phyloP scores from a whole-genome alignment of 306 rosid species.

The Geum urbanum region DNA sequence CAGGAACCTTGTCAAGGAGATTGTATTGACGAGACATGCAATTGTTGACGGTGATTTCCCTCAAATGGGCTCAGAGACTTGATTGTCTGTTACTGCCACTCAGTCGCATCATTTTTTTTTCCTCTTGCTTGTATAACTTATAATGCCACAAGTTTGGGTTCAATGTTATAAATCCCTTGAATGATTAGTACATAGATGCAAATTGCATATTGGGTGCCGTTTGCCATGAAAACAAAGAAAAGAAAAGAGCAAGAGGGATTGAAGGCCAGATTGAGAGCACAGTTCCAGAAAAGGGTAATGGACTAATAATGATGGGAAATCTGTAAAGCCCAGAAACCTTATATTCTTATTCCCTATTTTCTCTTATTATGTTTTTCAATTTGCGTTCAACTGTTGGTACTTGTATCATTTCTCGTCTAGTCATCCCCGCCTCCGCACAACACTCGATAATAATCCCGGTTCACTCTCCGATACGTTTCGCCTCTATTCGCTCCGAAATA shows the following conservation, averaged over 20 bases:
- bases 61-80: constrained; percentile 19
- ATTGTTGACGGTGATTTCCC: constrained; percentile 89
- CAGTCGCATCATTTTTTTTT: no score
- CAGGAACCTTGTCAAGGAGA: constrained; percentile 85
- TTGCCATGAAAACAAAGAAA: no score
- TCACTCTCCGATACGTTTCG: neutral
- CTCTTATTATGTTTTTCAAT: neutral
- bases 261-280: no score
- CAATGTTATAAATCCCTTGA: no score
- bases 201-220: no score
- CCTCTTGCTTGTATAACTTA: neutral
- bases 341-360: neutral
- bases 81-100: neutral
- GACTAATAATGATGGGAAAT: constrained; percentile 7
- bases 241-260: no score
- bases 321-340: neutral
- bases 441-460: neutral
- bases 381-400: neutral
- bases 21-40: constrained; percentile 84
- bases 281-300: no score
- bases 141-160: no score
- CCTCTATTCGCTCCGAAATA: neutral
- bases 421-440: constrained; percentile 2
- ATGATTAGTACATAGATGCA: no score
- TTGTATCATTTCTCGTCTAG: neutral